Percentiles rank a stretch among this genome's conserved stretches.
phyloP scores from a whole-genome alignment of 306 rosid species.

The Prunus mume region DNA sequence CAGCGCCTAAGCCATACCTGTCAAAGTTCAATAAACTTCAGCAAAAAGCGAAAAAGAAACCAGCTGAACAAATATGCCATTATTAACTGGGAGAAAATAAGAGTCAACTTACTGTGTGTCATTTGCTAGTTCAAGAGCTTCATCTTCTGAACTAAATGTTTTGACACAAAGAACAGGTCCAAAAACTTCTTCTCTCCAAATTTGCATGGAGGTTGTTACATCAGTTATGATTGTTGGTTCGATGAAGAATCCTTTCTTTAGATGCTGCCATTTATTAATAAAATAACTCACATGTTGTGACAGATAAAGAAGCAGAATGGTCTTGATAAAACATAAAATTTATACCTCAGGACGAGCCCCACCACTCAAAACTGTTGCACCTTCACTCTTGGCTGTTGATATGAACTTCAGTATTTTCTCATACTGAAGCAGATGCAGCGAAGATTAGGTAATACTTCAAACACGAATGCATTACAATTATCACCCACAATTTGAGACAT shows the following conservation, averaged over 20 bases:
- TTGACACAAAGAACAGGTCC: slow-evolving; percentile 97
- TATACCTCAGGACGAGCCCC: slow-evolving; percentile 93
- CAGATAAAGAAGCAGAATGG: slow-evolving; percentile 11
- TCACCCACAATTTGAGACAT: neutral
- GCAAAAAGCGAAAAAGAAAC: slow-evolving; percentile 1
- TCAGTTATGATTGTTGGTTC: slow-evolving; percentile 77
- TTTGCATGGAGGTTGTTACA: slow-evolving; percentile 89
- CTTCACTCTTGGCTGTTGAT: slow-evolving; percentile 85
- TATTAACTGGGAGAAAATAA: neutral
- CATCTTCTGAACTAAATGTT: slow-evolving; percentile 85
- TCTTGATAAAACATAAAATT: neutral
- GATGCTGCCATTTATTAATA: slow-evolving; percentile 61
- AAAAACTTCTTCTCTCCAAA: slow-evolving; percentile 95
- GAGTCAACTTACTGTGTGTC: slow-evolving; percentile 64
- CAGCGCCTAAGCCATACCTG: slow-evolving; percentile 88
- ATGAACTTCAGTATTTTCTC: slow-evolving; percentile 79
- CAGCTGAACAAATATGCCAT: neutral
- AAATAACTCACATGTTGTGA: neutral
- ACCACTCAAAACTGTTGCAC: slow-evolving; percentile 81
- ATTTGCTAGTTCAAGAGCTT: slow-evolving; percentile 87
- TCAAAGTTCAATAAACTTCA: slow-evolving; percentile 27
- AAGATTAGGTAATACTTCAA: slow-evolving; percentile 35
- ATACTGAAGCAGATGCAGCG: slow-evolving; percentile 52
- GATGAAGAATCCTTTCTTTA: slow-evolving; percentile 76
- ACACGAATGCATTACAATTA: neutral